Evolutionary conservation across 2,329 filamentous ascomycete genomes (phyloP).

Genomic region (Scedosporium boydii): DNA sequence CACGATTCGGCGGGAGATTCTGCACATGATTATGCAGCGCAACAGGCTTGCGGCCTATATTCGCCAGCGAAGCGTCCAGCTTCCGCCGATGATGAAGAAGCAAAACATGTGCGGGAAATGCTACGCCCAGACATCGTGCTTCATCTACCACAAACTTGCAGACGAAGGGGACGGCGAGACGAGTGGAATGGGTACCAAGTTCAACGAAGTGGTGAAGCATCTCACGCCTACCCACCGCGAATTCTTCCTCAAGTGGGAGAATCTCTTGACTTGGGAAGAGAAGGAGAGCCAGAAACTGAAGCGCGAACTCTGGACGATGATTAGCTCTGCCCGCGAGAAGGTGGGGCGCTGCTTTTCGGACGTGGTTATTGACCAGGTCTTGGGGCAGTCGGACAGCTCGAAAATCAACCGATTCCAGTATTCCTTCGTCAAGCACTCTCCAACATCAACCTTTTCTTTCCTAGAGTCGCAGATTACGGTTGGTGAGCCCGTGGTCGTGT

Average conservation of each 20-base stretch:
- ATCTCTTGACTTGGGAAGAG: constrained; percentile 87
- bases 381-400: constrained; percentile 54
- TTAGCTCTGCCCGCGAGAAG: constrained; percentile 78
- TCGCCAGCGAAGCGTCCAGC: constrained; percentile 64
- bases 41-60: constrained; percentile 83
- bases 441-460: constrained; percentile 63
- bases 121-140: constrained; percentile 85
- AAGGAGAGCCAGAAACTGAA: constrained; percentile 79
- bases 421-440: constrained; percentile 64
- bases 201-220: constrained; percentile 70
- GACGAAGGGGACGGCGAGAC: constrained; percentile 75
- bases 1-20: constrained; percentile 75
- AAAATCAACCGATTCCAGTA: constrained; percentile 93
- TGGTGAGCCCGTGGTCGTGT: constrained; percentile 92
- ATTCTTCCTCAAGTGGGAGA: constrained; percentile 94
- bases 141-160: constrained; percentile 84
- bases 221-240: constrained; percentile 64
- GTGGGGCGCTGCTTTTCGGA: constrained; percentile 84
- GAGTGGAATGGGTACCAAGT: constrained; percentile 72
- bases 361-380: constrained; percentile 51
- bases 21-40: constrained; percentile 93
- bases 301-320: constrained; percentile 92
- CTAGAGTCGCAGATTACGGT: constrained; percentile 78
- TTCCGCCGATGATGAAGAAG: constrained; percentile 80
- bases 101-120: constrained; percentile 76